Evolutionary conservation across 306 rosid species (phyloP), one percentile per base, ranked within the genome.

Genomic region (Vigna nakashimae): DNA sequence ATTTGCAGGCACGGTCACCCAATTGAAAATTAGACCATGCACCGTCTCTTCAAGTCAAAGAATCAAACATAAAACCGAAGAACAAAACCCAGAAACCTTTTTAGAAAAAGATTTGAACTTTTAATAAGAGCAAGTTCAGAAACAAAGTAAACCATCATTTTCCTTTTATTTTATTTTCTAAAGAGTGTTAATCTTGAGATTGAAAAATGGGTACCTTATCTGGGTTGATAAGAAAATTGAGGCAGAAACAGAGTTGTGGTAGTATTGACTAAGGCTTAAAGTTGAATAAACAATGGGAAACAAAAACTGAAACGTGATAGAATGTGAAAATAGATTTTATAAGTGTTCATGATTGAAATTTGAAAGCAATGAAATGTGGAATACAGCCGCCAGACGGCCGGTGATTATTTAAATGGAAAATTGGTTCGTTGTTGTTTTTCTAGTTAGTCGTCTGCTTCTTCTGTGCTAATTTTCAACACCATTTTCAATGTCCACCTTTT

Each of bases 191-290:
- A 16, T 26, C 20, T 34, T 66, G 72, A 65, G 22, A 55, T 50
- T 50, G 50, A 74, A 48, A 51, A 70, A 65, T 8, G 46, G 60
- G 7, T 30, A 79, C 80, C 80, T 68, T 15, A 50, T 73, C 28
- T 68, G 8, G 50, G 50, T 51, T 26, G 53, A 43, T 13, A 42
- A 15, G 49, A 63, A 36, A 59, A 67, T 60, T 59, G 9, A 69
- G 53, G 15, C 69, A 49, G 59, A 57, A n/a, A 45, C 55, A 26
- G 58, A 65, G 42, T 57, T 46, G 9, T 45, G 15, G 5, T 11
- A 12, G 13, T 45, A 12, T 1, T 12, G 12, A 45, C 15, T 15
- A 45, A 42, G 46, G 13, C 34, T 55, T 64, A 63, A 77, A 70
- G 64, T 36, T 57, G 82, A 69, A 58, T 32, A 24, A 48, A 36